Base-by-base conservation (phyloP, 305 asterid species). In the Galium porrigens region DNA sequence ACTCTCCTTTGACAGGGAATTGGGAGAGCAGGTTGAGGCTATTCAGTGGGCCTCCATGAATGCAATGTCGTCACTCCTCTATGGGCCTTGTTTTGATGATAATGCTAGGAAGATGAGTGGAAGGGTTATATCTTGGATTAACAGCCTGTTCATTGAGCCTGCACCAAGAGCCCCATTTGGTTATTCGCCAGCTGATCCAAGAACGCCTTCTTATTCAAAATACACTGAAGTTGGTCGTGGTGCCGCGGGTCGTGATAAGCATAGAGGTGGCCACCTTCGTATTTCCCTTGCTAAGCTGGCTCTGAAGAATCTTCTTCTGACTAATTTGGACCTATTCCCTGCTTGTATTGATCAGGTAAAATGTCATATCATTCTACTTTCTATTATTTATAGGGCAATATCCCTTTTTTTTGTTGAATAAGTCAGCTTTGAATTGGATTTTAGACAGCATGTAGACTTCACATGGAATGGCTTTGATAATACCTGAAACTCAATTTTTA, bases 101-200 rank as follows among this genome's bases (percentile, higher is more conserved):
- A 90, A 84, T 53, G 95, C 99, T 32, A 86, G 99, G 79, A 94
- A 94, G 82, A 94, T 94, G 99, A 86, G 99, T 81, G 99, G 99
- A 42, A 84, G 96, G 65, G 96, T 94, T 62, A 90, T 94, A 77
- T 87, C 96, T 60, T 94, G 99, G 99, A 94, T 94, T 78, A 90
- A 94, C 73, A 94, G 95, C 85, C 80, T 94, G 56, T 90, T 94
- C 81, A 90, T 90, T 70, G 97, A 94, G 83, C 97, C 96, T 68
- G 88, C 97, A 27, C 94, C 96, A 12, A 80, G 97, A 85, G 99
- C 90, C 58, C 95, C 97, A 52, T 94, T 94, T 80, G 99, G 99
- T 52, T 77, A 82, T 84, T 94, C 97, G 54, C 99, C 96, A 60
- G 97, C 96, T 76, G 99, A 94, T 80, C 97, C 99, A 72, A 87